Evolutionary conservation across 2,329 filamentous ascomycete species (phyloP), one percentile per base, ranked within the genome.

Genomic region (Trichoderma hamatum): DNA sequence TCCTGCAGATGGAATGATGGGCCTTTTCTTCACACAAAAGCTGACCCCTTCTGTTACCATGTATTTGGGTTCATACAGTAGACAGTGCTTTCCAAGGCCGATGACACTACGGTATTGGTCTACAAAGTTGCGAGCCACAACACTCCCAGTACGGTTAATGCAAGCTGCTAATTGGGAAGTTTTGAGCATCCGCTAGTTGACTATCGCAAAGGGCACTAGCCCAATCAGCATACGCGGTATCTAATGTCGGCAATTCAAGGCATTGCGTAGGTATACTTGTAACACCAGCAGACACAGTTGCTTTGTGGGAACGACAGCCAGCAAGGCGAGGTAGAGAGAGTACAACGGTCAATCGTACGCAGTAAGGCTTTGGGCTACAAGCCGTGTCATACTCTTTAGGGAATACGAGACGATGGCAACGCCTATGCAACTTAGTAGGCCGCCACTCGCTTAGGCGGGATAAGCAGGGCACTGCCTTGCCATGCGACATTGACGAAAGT

Each of bases 101-200:
- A 21, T 34, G 24, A 26, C 32, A 24, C 24, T 21, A 39, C 61
- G n/a, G n/a, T n/a, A n/a, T n/a, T n/a, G n/a, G n/a, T n/a, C 46
- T 28, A 21, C n/a, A 39, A 24, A 66, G 34, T 46, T 30, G 52
- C n/a, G 16, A 32, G 28, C 24, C 34, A 34, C 34, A 36, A 65
- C 39, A 24, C 26, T 46, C n/a, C 26, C 62, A 46, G 62, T 51
- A 66, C 55, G 62, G 52, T 19, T 46, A 32, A 56, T 46, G 46
- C 52, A 66, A 56, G 62, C 43, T 66, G 52, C 62, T 66, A 36
- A 66, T 52, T 49, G 14, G 36, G 52, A 56, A 56, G 36, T 46
- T 36, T 65, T 65, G 62, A 66, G 36, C 62, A 66, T 36, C 52
- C 62, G 32, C 62, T 66, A 56, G 36, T 46, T 66, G 52, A 56